Conservation (phyloP, 2,329 filamentous ascomycete genomes). For the Hypoxylon sp. region DNA sequence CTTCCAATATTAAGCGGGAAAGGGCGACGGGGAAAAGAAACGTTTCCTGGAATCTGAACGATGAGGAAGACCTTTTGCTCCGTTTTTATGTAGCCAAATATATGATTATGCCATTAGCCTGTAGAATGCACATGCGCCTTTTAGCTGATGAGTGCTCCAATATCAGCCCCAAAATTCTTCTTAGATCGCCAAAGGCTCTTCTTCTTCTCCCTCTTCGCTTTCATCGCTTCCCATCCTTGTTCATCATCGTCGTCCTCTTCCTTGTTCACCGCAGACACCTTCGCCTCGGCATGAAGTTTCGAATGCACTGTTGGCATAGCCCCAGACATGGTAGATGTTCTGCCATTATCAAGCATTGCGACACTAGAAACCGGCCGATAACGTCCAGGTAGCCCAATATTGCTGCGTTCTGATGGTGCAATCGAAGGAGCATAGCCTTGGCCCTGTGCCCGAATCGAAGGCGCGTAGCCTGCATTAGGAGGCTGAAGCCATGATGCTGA, state of each 20-base stretch:
- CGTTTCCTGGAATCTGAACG: slow-evolving; percentile 8
- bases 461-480: slow-evolving; percentile 61
- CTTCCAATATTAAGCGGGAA: slow-evolving; percentile 24
- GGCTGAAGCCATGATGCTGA: slow-evolving; percentile 70
- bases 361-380: slow-evolving; percentile 89
- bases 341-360: slow-evolving; percentile 57
- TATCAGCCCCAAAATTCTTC: slow-evolving; percentile 66
- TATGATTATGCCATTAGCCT: slow-evolving; percentile 41
- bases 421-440: slow-evolving; percentile 88
- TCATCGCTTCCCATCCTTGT: slow-evolving; percentile 79
- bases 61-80: slow-evolving; percentile 31
- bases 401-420: slow-evolving; percentile 95
- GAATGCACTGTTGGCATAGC: slow-evolving; percentile 57
- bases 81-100: slow-evolving; percentile 47
- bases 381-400: slow-evolving; percentile 87
- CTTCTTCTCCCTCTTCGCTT: slow-evolving; percentile 77
- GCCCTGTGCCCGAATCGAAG: slow-evolving; percentile 66
- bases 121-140: slow-evolving; percentile 40
- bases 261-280: slow-evolving; percentile 59
- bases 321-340: slow-evolving; percentile 62
- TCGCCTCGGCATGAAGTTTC: slow-evolving; percentile 59
- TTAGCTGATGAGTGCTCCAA: slow-evolving; percentile 64
- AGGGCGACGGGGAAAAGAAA: slow-evolving; percentile 13
- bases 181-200: slow-evolving; percentile 75
- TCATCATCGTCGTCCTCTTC: slow-evolving; percentile 75